Conservation (phyloP, 345 rosid genomes). For the Tarenaya hassleriana region DNA sequence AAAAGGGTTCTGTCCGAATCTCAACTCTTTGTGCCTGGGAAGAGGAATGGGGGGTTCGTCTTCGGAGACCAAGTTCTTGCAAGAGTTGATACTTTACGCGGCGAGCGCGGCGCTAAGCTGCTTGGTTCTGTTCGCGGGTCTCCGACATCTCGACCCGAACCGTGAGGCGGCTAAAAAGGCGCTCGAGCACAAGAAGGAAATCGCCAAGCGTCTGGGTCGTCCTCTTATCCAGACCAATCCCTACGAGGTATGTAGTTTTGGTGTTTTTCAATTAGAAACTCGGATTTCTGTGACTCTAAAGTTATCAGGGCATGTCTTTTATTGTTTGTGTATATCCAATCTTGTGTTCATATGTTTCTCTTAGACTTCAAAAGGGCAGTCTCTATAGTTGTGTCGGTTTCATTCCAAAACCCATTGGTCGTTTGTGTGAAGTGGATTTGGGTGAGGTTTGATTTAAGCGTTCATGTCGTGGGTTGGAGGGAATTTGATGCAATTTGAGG, state of each 20-base stretch:
- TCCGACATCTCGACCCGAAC: conserved; percentile 84
- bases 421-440: neutral
- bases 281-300: neutral
- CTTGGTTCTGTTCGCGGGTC: conserved; percentile 77
- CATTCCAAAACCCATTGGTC: neutral
- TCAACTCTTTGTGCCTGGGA: conserved; percentile 4
- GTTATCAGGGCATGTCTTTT: neutral
- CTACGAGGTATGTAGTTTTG: conserved; percentile 52
- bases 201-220: conserved; percentile 83
- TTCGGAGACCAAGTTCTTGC: conserved; percentile 70
- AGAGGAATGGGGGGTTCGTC: conserved; percentile 48
- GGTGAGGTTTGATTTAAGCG: neutral
- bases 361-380: too few species aligned
- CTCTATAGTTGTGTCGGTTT: neutral
- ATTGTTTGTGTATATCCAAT: conserved; percentile 4
- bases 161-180: conserved; percentile 90
- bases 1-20: conserved; percentile 1
- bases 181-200: conserved; percentile 84
- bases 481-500: too few species aligned
- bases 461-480: too few species aligned
- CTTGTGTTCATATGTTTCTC: neutral
- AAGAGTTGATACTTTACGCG: conserved; percentile 75
- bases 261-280: neutral
- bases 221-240: conserved; percentile 84
- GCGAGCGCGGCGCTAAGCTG: conserved; percentile 97